A percentile compares a stretch with the other conserved stretches of the same genome.
Evolutionary conservation across 805 yeast genomes (phyloP).

Genomic region (Saturnispora hagleri): DNA sequence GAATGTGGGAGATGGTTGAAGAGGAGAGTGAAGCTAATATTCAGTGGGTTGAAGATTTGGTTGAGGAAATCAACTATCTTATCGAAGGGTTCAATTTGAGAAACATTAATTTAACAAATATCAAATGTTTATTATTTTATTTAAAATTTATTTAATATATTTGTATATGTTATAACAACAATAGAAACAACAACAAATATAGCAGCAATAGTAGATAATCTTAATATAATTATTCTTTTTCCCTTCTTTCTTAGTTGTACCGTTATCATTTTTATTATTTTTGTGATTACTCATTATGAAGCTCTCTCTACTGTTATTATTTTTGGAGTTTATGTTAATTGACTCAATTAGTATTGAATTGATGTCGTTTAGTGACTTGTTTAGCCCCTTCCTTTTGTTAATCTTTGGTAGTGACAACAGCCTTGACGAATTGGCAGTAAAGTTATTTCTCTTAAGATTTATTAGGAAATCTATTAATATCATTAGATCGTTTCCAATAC

Average conservation of each 20-base stretch:
- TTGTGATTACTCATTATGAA: not conserved
- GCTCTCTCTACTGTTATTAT: not conserved
- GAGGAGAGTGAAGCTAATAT: conserved; percentile 14
- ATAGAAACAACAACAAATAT: not conserved
- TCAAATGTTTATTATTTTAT: conserved; percentile 5
- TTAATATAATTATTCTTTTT: not conserved
- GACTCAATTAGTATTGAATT: conserved; percentile 7
- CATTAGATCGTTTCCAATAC: conserved; percentile 24
- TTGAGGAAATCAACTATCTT: conserved; percentile 2
- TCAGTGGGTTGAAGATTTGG: conserved; percentile 3
- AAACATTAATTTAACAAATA: conserved; percentile 3
- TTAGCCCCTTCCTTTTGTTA: not conserved
- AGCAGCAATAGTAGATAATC: not conserved
- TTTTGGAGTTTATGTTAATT: not conserved
- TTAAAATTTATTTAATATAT: conserved; percentile 6
- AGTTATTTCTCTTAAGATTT: conserved; percentile 4
- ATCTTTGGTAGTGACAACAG: not conserved
- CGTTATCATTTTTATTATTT: not conserved
- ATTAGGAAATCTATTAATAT: conserved; percentile 25
- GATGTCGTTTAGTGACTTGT: conserved; percentile 1
- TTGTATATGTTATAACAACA: conserved; percentile 1
- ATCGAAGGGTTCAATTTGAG: conserved; percentile 6
- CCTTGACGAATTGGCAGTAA: not conserved
- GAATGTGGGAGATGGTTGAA: conserved; percentile 21
- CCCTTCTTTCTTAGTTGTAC: not conserved